Evolutionary conservation across 495 filamentous ascomycete species (phyloP), one percentile per base, ranked within the genome.

Genomic region (Aspergillus olivimuriae): DNA sequence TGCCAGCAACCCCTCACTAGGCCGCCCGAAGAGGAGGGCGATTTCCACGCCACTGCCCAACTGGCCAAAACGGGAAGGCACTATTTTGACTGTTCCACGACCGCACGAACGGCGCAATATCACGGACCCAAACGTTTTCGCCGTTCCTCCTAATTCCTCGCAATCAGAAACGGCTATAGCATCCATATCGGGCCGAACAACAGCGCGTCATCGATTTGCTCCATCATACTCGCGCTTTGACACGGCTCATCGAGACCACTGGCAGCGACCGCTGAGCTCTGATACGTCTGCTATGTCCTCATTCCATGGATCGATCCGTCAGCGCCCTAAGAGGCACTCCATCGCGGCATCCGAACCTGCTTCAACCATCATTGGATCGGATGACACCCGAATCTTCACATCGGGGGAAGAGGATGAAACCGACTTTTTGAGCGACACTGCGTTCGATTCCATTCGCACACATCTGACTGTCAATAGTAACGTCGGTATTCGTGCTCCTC

Each of bases 361-460:
- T 10, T 91, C 86, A 4, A 94, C 88, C 2, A 62, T 90, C 18
- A 78, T 86, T 26, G 86, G 87, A 24, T 95, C 90, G 15, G 91
- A 98, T 48, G 84, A 92, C 50, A 78, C 78, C 32, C 82, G 84
- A 41, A 82, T 81, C 14, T 82, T 87, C 44, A 73, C 74, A 9
- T 89, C 81, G 2, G 79, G 81, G 4, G 89, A 91, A 40, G 90
- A 94, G 48, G 87, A 94, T 41, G 89, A 94, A 43, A 81, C 79
- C 3, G 89, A 94, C 53, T 81, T 86, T 44, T 77, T 85, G 63
- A 95, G 86, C 52, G 92, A 96, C 51, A 91, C 86, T 4, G 79
- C 89, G 35, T 97, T 87, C 66, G 92, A 97, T 61, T 96, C 90
- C 12, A 69, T 92, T 48, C 82, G 89, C 44, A 95, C 91, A 7